Percentiles rank a stretch among this genome's conserved stretches.
Conservation (phyloP, 1,139 yeast species). For the Lodderomyces theae region DNA sequence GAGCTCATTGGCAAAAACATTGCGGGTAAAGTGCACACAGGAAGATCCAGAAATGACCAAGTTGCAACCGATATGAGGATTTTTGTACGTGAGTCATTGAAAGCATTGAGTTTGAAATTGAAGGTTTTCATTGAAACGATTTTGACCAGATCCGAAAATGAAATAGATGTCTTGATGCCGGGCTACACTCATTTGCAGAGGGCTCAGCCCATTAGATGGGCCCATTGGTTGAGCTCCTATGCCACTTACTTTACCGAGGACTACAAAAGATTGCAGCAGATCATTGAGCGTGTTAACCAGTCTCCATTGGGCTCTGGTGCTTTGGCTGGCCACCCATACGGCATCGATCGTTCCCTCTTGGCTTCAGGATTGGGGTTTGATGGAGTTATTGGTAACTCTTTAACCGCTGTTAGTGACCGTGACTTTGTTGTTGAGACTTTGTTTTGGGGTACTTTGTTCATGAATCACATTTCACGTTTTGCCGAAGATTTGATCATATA, state of each 20-base stretch:
- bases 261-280: slow-evolving; percentile 76
- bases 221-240: slow-evolving; percentile 93
- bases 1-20: slow-evolving; percentile 90
- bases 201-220: slow-evolving; percentile 99
- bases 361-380: slow-evolving; percentile 77
- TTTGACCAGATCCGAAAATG: slow-evolving; percentile 72
- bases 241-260: slow-evolving; percentile 95
- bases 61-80: slow-evolving; percentile 98
- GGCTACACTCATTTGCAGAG: slow-evolving; percentile 98
- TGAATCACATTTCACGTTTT: slow-evolving; percentile 92
- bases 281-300: slow-evolving; percentile 76
- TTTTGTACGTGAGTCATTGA: slow-evolving; percentile 77
- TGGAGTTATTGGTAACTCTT: slow-evolving; percentile 89
- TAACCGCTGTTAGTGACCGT: slow-evolving; percentile 94
- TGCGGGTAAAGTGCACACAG: slow-evolving; percentile 98
- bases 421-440: slow-evolving; percentile 96
- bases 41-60: slow-evolving; percentile 97
- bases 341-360: slow-evolving; percentile 88
- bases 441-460: slow-evolving; percentile 94
- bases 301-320: slow-evolving; percentile 98
- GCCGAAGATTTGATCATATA: slow-evolving; percentile 93
- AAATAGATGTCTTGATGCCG: slow-evolving; percentile 93
- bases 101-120: slow-evolving; percentile 56
- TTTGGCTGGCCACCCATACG: slow-evolving; percentile 97
- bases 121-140: slow-evolving; percentile 63